phyloP scores from a whole-genome alignment of 805 yeast species.

The Zygosaccharomyces bailii region DNA sequence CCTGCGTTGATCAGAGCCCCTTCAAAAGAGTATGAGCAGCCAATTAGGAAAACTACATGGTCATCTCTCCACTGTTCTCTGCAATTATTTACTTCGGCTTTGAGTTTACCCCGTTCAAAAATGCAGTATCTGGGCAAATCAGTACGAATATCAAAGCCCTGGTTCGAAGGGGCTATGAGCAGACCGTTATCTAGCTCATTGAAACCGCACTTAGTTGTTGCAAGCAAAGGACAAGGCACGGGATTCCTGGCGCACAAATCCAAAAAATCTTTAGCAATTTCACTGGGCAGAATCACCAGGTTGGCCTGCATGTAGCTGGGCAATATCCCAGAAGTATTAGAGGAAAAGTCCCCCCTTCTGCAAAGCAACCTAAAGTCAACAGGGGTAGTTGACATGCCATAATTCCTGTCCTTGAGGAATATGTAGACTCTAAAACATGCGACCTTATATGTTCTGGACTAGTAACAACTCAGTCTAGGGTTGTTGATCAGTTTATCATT shows the following conservation, averaged over 20 bases:
- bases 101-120: conserved; percentile 35
- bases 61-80: conserved; percentile 34
- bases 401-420: no score
- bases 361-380: conserved; percentile 18
- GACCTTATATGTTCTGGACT: no score
- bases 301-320: conserved; percentile 41
- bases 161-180: conserved; percentile 5
- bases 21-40: conserved; percentile 44
- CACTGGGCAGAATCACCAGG: conserved; percentile 37
- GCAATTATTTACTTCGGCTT: conserved; percentile 27
- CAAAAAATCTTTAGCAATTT: conserved; percentile 35
- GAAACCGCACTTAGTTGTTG: conserved; percentile 33
- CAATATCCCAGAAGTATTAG: conserved; percentile 24
- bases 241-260: conserved; percentile 40
- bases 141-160: conserved; percentile 32
- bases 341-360: conserved; percentile 12
- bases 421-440: neutral
- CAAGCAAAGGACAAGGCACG: conserved; percentile 41
- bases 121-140: conserved; percentile 39
- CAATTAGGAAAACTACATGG: conserved; percentile 42
- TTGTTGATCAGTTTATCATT: no score
- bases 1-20: conserved; percentile 34
- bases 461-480: no score
- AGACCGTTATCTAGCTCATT: conserved; percentile 17
- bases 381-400: conserved; percentile 12